Evolutionary conservation across 495 filamentous ascomycete species (phyloP), one percentile per base, ranked within the genome.

Genomic region (Lepraria neglecta): DNA sequence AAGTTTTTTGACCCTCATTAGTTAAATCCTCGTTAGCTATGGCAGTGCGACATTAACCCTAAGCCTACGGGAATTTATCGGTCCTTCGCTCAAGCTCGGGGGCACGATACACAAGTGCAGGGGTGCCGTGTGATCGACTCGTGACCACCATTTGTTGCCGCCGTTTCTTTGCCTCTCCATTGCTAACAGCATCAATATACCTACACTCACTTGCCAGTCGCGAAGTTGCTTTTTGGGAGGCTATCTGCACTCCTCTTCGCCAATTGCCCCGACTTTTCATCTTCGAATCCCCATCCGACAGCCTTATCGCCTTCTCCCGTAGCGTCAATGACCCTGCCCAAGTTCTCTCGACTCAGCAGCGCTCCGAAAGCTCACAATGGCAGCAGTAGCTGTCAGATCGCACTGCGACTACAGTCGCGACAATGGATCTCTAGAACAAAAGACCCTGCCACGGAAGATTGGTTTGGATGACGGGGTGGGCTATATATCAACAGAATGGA

Each of bases 371-470:
- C 40, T 43, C 61, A 63, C 40, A 46, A 69, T 69, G 67, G 64
- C 67, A 62, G 62, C 64, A 58, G 46, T 61, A 59, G 67, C 67
- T 63, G 61, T 60, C 64, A 62, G 53, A 63, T 58, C 48, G 55
- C 61, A 56, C 40, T 69, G 62, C 64, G 51, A 52, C 38, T 52
- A 33, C 61, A 53, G 27, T 58, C 65, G 52, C 65, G 65, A 60
- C 64, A 56, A 58, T 60, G 65, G 54, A 54, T 47, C 27, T 48
- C 47, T 56, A 56, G 50, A 47, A 46, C 62, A 6, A 62, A 48
- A 35, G 38, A 63, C 50, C 67, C 59, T 51, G 59, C 61, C 3
- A 69, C 44, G 30, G 62, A 69, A 59, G 67, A 67, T 56, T 69
- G 62, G 67, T 65, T 69, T 58, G 61, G 59, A 65, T 69, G 47